Percentiles rank a stretch among this genome's conserved stretches.
Conservation (phyloP, 2,329 filamentous ascomycete species). For the Lithohypha guttulata region DNA sequence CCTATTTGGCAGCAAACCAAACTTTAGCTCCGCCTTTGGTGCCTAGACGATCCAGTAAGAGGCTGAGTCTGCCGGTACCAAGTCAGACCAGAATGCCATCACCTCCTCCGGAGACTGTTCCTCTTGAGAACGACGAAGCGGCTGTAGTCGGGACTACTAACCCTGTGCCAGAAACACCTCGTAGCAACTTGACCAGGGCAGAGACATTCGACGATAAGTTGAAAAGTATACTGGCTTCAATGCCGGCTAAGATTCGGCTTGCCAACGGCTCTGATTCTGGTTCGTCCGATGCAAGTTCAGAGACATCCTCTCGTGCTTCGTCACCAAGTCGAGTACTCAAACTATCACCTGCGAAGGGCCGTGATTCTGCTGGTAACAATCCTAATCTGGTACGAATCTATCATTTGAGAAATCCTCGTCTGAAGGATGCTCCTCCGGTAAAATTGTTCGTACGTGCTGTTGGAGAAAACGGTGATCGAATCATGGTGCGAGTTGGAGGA, state of each 20-base stretch:
- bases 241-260: slow-evolving; percentile 70
- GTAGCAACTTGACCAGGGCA: slow-evolving; percentile 3
- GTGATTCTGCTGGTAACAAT: slow-evolving; percentile 30
- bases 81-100: slow-evolving; percentile 9
- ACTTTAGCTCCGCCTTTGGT: slow-evolving; percentile 9
- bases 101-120: slow-evolving; percentile 1
- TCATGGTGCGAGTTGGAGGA: slow-evolving; percentile 95
- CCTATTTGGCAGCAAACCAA: slow-evolving; percentile 1
- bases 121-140: not conserved
- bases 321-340: slow-evolving; percentile 58
- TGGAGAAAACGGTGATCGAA: slow-evolving; percentile 77
- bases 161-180: too few species aligned
- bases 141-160: too few species aligned
- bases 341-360: slow-evolving; percentile 46
- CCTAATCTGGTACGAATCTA: slow-evolving; percentile 73
- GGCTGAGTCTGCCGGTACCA: slow-evolving; percentile 14
- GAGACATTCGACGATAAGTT: slow-evolving; percentile 68
- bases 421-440: slow-evolving; percentile 50
- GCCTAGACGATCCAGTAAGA: slow-evolving; percentile 23
- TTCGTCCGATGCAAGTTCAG: slow-evolving; percentile 25
- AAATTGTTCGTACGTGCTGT: slow-evolving; percentile 91
- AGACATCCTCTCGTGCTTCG: slow-evolving; percentile 35
- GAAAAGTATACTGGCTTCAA: slow-evolving; percentile 62
- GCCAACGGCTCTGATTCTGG: slow-evolving; percentile 30
- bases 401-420: slow-evolving; percentile 69